Conservation (phyloP, 2,329 filamentous ascomycete species). For the Huntiella decipiens region DNA sequence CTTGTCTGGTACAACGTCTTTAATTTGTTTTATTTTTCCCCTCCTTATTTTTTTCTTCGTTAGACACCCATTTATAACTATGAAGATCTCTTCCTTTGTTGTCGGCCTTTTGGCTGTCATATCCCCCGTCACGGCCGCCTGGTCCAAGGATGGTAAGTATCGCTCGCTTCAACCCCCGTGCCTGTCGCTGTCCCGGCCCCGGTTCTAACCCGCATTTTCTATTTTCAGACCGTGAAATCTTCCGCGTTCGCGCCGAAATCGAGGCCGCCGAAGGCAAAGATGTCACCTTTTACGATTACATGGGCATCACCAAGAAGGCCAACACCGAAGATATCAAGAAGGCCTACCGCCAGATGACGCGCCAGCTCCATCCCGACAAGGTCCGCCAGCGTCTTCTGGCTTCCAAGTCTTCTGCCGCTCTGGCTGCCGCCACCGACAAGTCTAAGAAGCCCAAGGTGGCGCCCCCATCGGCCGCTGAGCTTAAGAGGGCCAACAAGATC, state of each 20-base stretch:
- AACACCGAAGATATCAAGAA: constrained; percentile 80
- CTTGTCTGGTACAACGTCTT: not conserved
- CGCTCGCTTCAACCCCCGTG: not conserved
- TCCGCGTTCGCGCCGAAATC: constrained; percentile 81
- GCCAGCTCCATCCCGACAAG: constrained; percentile 82
- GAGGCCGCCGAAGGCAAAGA: constrained; percentile 55
- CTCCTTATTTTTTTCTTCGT: not conserved
- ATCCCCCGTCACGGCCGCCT: constrained; percentile 49
- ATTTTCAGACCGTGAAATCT: constrained; percentile 78
- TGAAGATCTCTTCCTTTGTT: constrained; percentile 52
- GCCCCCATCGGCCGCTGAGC: constrained; percentile 58
- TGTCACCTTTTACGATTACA: constrained; percentile 85
- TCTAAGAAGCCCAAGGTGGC: constrained; percentile 37
- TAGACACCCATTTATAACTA: constrained; percentile 18
- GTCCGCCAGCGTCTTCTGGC: constrained; percentile 67
- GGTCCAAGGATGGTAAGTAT: constrained; percentile 64
- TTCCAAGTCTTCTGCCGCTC: constrained; percentile 38
- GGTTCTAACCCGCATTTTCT: not conserved
- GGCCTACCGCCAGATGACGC: constrained; percentile 77
- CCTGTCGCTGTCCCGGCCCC: not conserved
- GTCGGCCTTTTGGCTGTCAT: constrained; percentile 51
- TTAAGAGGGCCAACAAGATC: constrained; percentile 59
- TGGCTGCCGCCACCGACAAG: constrained; percentile 22
- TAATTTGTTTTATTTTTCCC: not conserved
- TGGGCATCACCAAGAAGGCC: constrained; percentile 55